These are phyloP conservation scores for Plantago elongata DNA, from an alignment of 257 asterid species.

Conservation along the genomic window DNA sequence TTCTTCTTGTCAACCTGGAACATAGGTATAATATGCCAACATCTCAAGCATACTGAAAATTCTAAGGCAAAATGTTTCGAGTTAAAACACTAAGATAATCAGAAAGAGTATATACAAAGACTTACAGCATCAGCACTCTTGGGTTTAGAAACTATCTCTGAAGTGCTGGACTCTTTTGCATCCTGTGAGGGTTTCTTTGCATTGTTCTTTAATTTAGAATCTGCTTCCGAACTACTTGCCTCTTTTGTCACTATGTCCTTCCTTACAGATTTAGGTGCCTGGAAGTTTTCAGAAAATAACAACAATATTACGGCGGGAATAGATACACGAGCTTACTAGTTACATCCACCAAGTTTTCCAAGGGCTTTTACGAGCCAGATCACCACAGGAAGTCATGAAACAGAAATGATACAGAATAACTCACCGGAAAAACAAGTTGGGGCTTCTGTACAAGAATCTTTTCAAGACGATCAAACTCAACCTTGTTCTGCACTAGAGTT, in stretches of 20 bases:
- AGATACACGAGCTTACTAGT: background rate
- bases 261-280: constrained; percentile 44
- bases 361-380: background rate
- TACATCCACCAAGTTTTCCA: background rate
- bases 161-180: constrained; percentile 25
- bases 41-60: background rate
- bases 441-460: constrained; percentile 45
- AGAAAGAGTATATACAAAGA: background rate
- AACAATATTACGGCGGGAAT: constrained; percentile 10
- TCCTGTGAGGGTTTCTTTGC: constrained; percentile 1
- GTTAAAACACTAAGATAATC: background rate
- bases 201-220: constrained; percentile 27
- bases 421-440: constrained; percentile 50
- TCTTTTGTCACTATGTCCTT: constrained; percentile 49
- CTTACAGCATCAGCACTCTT: constrained; percentile 44
- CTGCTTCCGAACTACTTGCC: constrained; percentile 20
- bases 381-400: background rate
- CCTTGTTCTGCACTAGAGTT: constrained; percentile 52
- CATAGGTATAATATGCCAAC: no score
- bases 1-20: constrained; percentile 16
- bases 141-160: constrained; percentile 38
- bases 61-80: background rate
- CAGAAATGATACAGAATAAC: constrained; percentile 22
- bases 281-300: constrained; percentile 9
- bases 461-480: constrained; percentile 34